phyloP scores from a whole-genome alignment of 257 asterid species.

The Ajuga chamaepitys region DNA sequence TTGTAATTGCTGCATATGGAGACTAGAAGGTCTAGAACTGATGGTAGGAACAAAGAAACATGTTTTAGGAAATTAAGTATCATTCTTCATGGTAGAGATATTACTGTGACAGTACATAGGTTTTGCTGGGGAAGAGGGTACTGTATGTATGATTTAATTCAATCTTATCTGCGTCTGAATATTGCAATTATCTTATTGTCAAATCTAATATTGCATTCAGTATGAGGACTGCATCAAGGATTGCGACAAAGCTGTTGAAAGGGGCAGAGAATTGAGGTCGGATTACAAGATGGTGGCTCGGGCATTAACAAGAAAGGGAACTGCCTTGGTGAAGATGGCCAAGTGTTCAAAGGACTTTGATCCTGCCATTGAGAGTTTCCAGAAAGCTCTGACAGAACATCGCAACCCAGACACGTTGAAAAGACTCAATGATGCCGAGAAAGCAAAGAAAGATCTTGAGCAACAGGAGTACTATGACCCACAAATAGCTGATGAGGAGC shows the following conservation, averaged over 20 bases:
- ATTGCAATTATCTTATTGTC: not conserved
- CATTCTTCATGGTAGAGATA: not conserved
- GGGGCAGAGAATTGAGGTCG: constrained; percentile 81
- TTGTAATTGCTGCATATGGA: no score
- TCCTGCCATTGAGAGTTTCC: constrained; percentile 78
- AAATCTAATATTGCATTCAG: constrained; percentile 27
- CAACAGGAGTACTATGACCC: constrained; percentile 86
- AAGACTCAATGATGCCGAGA: constrained; percentile 88
- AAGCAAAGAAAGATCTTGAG: constrained; percentile 87
- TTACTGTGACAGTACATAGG: not conserved
- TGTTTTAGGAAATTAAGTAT: not conserved
- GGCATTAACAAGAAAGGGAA: constrained; percentile 91
- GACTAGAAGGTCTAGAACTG: not conserved
- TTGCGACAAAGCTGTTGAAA: constrained; percentile 93
- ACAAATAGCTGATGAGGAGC: constrained; percentile 86
- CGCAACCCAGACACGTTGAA: constrained; percentile 92
- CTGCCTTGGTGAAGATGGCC: constrained; percentile 77
- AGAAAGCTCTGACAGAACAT: constrained; percentile 90
- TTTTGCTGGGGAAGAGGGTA: not conserved
- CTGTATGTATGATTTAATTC: not conserved
- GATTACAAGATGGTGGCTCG: constrained; percentile 89
- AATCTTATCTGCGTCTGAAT: not conserved
- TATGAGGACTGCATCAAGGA: constrained; percentile 79
- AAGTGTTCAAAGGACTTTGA: constrained; percentile 73
- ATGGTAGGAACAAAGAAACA: no score